Conservation (phyloP, 129 eudicot genomes). For the Erigeron canadensis region DNA sequence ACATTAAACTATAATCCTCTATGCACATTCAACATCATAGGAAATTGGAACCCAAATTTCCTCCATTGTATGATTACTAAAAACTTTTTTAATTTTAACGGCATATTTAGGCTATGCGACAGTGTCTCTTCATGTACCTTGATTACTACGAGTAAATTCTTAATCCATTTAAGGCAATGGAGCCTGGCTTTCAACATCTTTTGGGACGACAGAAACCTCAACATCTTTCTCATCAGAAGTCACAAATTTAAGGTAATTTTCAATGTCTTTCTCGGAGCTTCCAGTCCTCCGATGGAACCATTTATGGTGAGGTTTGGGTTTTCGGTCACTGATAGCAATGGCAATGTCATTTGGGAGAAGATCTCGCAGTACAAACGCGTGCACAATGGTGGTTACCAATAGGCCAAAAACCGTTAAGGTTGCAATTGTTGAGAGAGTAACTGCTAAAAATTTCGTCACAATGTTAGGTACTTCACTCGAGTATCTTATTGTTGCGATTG, state of each 20-base stretch:
- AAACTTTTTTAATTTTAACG: too few species aligned
- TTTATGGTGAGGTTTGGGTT: conserved; percentile 39
- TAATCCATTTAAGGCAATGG: conserved; percentile 9
- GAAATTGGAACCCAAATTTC: conserved; percentile 24
- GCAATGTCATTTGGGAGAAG: conserved; percentile 83
- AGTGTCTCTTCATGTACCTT: too few species aligned
- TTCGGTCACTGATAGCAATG: conserved; percentile 69
- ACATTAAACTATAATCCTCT: background rate
- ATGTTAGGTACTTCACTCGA: conserved; percentile 52
- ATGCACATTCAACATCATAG: conserved; percentile 34
- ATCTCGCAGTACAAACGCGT: conserved; percentile 66
- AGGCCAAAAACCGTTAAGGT: conserved; percentile 55
- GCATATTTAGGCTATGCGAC: too few species aligned
- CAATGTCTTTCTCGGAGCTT: conserved; percentile 45
- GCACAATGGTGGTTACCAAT: conserved; percentile 60
- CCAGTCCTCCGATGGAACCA: conserved; percentile 62
- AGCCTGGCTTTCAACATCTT: conserved; percentile 34
- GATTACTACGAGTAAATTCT: too few species aligned
- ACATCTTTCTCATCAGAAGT: conserved; percentile 35
- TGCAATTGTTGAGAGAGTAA: conserved; percentile 41
- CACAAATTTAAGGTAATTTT: conserved; percentile 52
- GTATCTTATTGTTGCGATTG: conserved; percentile 73
- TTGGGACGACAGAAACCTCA: conserved; percentile 16
- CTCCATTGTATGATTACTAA: conserved; percentile 22
- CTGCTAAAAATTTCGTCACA: conserved; percentile 42